A percentile compares a stretch with the other conserved stretches of the same genome.
These are phyloP conservation scores for Camellia oleifera DNA, from an alignment of 179 eudicot genomes.

Conservation along the genomic window DNA sequence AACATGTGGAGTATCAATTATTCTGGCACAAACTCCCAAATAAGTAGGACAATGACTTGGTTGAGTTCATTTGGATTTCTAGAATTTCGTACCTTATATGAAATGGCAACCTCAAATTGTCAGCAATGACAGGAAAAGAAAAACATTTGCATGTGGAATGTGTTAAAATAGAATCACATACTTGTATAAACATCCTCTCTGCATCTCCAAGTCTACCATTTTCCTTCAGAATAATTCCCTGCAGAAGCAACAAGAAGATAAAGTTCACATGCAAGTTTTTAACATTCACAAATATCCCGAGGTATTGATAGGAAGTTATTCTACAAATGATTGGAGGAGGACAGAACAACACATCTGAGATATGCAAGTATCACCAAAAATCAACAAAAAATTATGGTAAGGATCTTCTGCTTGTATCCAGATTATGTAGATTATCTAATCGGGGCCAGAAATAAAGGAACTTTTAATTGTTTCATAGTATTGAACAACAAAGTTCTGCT, in stretches of 20 bases:
- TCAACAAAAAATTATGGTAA: background rate
- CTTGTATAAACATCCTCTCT: slow-evolving; percentile 99
- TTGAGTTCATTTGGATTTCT: background rate
- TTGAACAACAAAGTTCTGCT: background rate
- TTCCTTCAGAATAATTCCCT: slow-evolving; percentile 89
- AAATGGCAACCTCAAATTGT: background rate
- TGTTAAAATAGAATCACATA: slow-evolving; percentile 24
- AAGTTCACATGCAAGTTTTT: slow-evolving; percentile 13
- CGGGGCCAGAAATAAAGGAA: background rate
- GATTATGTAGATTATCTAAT: background rate
- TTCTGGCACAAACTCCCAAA: background rate
- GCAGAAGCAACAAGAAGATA: slow-evolving; percentile 21
- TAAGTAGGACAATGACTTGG: background rate
- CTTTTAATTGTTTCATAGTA: background rate
- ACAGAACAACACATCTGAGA: slow-evolving; percentile 1
- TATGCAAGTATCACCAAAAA: background rate
- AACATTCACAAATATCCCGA: background rate
- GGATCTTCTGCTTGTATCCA: background rate
- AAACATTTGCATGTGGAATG: background rate
- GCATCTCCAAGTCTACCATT: slow-evolving; percentile 87
- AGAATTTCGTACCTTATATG: background rate
- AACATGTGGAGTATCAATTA: background rate
- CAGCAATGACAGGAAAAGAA: background rate
- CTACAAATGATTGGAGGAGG: background rate
- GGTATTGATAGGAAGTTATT: background rate